Evolutionary conservation across 257 asterid genomes (phyloP), one percentile per base, ranked within the genome.

Genomic region (Solanum pennellii): DNA sequence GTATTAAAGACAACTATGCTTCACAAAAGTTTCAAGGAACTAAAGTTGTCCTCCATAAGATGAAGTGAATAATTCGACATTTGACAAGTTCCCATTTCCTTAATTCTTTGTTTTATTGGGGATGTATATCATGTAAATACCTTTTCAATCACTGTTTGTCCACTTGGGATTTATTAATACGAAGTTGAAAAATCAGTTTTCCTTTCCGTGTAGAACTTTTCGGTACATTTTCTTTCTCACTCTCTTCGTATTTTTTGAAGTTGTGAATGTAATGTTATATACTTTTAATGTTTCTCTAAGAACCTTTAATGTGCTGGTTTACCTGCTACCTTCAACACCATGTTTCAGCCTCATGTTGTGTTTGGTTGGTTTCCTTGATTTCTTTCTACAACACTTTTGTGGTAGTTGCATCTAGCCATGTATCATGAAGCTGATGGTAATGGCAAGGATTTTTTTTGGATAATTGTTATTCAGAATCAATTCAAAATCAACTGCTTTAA

Each of bases 291-390:
- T 41, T 75, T 73, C 31, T 39, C 59, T 41, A 12, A 41, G 21
- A 7, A 75, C 5, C 6, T 41, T 23, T 20, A 79, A 27, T 90
- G 75, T 92, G 90, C 92, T 95, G 99, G 98, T 93, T 87, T 99
- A 85, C 99, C 98, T 82, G 68, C 92, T 89, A 93, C 96, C 66
- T 97, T 93, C 87, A 89, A 92, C 68, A 96, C 98, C 90, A 92
- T 87, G 79, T 95, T 95, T 90, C 99, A 89, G 93, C 93, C 95
- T 27, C 93, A 93, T 91, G 97, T 97, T 73, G 90, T 97, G 94
- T 86, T 96, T 96, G 98, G 99, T 97, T 85, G 56, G 89, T 75
- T 76, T 39, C 56, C 52, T 39, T 75, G 29, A 5, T 86, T 41
- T 56, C 35, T 75, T 41, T 75, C 52, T 23, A 75, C 6, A 39